phyloP scores from a whole-genome alignment of 139 green algal genomes.

The Micractinium conductrix region DNA sequence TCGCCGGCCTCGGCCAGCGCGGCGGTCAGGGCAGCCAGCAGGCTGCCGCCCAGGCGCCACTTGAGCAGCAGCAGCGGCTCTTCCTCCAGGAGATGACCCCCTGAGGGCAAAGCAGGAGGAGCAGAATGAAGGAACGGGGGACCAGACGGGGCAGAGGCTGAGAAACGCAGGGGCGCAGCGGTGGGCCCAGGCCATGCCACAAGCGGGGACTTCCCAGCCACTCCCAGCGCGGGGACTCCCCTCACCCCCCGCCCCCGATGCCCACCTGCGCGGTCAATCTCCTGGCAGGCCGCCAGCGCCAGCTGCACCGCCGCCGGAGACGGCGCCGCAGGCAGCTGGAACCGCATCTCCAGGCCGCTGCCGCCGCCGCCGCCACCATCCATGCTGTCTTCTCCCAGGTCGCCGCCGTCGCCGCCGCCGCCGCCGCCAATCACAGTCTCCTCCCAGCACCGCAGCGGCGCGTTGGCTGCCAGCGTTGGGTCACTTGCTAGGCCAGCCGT shows the following conservation, averaged over 20 bases:
- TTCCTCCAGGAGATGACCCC: constrained; percentile 61
- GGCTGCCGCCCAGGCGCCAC: constrained; percentile 73
- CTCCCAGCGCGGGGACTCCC: no score
- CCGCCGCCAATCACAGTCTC: constrained; percentile 50
- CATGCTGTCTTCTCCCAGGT: background rate
- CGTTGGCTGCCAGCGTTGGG: constrained; percentile 48
- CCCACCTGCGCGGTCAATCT: constrained; percentile 66
- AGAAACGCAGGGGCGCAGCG: background rate
- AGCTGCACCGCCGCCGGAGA: constrained; percentile 61
- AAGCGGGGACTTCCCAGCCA: no score
- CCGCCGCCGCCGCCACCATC: no score
- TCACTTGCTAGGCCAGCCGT: constrained; percentile 35
- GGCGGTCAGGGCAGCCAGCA: constrained; percentile 34
- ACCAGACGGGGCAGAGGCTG: background rate
- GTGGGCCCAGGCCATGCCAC: no score
- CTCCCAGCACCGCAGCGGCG: constrained; percentile 68
- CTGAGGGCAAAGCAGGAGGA: constrained; percentile 42
- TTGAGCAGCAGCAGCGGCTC: constrained; percentile 75
- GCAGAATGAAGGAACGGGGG: background rate
- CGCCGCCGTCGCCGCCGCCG: constrained; percentile 34
- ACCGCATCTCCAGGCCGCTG: constrained; percentile 78
- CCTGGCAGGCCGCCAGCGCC: constrained; percentile 60
- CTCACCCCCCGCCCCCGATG: no score
- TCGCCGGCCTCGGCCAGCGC: background rate
- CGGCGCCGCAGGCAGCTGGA: constrained; percentile 78